Evolutionary conservation across 2,329 filamentous ascomycete species (phyloP).

Genomic region (Waltergamsia citrina): DNA sequence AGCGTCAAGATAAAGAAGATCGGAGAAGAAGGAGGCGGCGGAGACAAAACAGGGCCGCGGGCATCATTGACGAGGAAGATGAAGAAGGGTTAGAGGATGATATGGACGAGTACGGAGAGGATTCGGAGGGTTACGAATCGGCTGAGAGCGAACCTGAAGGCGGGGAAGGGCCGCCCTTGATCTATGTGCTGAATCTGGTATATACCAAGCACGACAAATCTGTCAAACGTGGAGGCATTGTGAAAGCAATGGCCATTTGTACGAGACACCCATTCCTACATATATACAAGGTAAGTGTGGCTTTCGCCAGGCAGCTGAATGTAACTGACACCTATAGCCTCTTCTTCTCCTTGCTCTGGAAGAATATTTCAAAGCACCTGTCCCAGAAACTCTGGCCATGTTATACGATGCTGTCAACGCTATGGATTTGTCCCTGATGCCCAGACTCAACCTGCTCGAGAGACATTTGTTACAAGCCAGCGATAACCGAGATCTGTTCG

Average conservation of each 20-base stretch:
- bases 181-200: slow-evolving; percentile 94
- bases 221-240: slow-evolving; percentile 84
- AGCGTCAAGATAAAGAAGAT: slow-evolving; percentile 47
- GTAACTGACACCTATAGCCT: slow-evolving; percentile 49
- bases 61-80: slow-evolving; percentile 34
- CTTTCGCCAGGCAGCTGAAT: slow-evolving; percentile 5
- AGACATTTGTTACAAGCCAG: slow-evolving; percentile 78
- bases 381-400: slow-evolving; percentile 76
- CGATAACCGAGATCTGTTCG: slow-evolving; percentile 91
- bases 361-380: slow-evolving; percentile 91
- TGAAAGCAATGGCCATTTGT: slow-evolving; percentile 98
- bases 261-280: slow-evolving; percentile 95
- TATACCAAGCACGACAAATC: slow-evolving; percentile 96
- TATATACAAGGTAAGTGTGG: slow-evolving; percentile 75
- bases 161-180: slow-evolving; percentile 78
- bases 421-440: slow-evolving; percentile 95
- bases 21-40: slow-evolving; percentile 40
- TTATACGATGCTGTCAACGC: slow-evolving; percentile 89
- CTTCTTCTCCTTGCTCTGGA: slow-evolving; percentile 83
- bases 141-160: slow-evolving; percentile 56
- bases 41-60: slow-evolving; percentile 40
- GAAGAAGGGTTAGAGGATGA: slow-evolving; percentile 29
- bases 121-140: slow-evolving; percentile 42
- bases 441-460: slow-evolving; percentile 74
- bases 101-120: slow-evolving; percentile 40